These are phyloP conservation scores for Taphrina populina DNA, from an alignment of 1,139 yeast genomes.

Conservation along the genomic window DNA sequence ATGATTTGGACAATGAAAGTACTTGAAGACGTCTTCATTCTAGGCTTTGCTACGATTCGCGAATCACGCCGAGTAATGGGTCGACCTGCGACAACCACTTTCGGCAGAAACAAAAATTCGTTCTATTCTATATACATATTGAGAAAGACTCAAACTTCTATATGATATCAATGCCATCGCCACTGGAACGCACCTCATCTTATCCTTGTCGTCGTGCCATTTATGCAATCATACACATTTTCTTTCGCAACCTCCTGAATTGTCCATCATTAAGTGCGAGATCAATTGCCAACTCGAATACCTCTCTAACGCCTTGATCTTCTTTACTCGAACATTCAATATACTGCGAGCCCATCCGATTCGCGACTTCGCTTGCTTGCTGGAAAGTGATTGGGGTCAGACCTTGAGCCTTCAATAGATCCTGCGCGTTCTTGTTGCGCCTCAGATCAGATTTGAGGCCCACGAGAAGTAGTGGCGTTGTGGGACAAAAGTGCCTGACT, in stretches of 20 bases:
- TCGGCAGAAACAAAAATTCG: no score
- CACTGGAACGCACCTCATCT: no score
- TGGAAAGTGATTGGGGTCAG: conserved; percentile 55
- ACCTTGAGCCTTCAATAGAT: conserved; percentile 41
- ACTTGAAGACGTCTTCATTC: no score
- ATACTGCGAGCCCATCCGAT: conserved; percentile 70
- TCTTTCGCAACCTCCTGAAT: conserved; percentile 20
- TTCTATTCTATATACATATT: no score
- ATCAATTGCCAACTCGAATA: conserved; percentile 52
- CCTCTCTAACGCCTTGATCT: conserved; percentile 63
- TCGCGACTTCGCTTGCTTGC: conserved; percentile 52
- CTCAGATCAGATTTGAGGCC: conserved; percentile 75
- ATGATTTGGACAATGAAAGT: no score
- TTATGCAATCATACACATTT: conserved; percentile 20
- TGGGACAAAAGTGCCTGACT: conserved; percentile 77
- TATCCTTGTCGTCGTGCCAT: background rate
- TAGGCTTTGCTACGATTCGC: no score
- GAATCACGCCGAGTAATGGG: no score
- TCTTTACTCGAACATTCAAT: conserved; percentile 75
- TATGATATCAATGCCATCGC: conserved; percentile 10
- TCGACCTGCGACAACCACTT: no score
- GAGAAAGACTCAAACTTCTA: no score
- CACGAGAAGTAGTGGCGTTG: conserved; percentile 69
- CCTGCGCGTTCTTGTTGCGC: conserved; percentile 44
- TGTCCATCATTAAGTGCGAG: conserved; percentile 34